Conservation (phyloP, 2,329 filamentous ascomycete species). For the Talaromyces sp. region DNA sequence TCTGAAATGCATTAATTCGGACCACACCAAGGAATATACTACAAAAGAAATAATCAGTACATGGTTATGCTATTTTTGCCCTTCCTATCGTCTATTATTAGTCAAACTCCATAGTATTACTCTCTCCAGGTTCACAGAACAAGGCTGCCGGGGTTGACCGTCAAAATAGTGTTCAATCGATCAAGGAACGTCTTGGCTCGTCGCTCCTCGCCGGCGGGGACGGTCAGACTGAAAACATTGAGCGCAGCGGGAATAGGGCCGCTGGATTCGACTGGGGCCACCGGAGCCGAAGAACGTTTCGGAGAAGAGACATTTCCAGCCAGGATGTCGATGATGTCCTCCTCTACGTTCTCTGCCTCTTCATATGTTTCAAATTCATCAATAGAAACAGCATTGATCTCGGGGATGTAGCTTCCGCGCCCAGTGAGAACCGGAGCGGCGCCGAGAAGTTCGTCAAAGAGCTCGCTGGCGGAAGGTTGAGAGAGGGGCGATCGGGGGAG, state of each 20-base stretch:
- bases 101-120: constrained; percentile 9
- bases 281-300: constrained; percentile 16
- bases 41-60: constrained; percentile 15
- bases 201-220: constrained; percentile 74
- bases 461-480: constrained; percentile 67
- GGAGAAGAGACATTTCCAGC: constrained; percentile 40
- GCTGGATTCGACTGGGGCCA: constrained; percentile 17
- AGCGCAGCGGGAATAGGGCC: constrained; percentile 47
- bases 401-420: constrained; percentile 64
- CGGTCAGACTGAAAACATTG: constrained; percentile 77
- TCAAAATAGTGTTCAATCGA: constrained; percentile 76
- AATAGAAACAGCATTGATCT: constrained; percentile 57
- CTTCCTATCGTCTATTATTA: not conserved
- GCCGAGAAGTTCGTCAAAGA: constrained; percentile 86
- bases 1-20: not conserved
- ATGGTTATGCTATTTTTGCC: constrained; percentile 10
- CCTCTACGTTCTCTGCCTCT: constrained; percentile 17
- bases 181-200: constrained; percentile 77
- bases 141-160: constrained; percentile 71
- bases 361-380: constrained; percentile 12
- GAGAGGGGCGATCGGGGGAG: constrained; percentile 63
- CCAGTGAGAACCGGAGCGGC: constrained; percentile 37
- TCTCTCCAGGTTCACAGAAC: constrained; percentile 43
- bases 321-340: constrained; percentile 83
- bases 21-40: constrained; percentile 10